phyloP scores from a whole-genome alignment of 345 rosid genomes.

The Acer saccharum region DNA sequence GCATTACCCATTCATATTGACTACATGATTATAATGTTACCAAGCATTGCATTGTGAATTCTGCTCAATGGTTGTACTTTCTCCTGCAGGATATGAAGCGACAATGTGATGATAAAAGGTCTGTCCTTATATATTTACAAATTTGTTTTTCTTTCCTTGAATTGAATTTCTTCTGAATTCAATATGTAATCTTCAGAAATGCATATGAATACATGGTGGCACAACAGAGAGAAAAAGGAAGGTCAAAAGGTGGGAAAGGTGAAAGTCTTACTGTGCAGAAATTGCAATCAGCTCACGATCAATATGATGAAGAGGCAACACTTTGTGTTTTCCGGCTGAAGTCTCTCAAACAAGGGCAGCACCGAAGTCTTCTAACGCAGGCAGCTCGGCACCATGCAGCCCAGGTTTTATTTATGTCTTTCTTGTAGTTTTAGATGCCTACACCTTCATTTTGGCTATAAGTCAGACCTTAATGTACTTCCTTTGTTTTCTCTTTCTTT shows the following conservation, averaged over 20 bases:
- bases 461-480: slow-evolving; percentile 14
- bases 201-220: slow-evolving; percentile 72
- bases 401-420: slow-evolving; percentile 58
- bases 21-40: not conserved
- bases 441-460: not conserved
- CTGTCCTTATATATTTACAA: slow-evolving; percentile 18
- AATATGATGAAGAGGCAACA: slow-evolving; percentile 82
- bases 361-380: slow-evolving; percentile 90
- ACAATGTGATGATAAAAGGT: slow-evolving; percentile 98
- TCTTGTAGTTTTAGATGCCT: slow-evolving; percentile 10
- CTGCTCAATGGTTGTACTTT: slow-evolving; percentile 25
- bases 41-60: slow-evolving; percentile 4
- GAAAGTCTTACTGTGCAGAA: slow-evolving; percentile 55
- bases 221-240: slow-evolving; percentile 85
- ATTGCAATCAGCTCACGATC: slow-evolving; percentile 71
- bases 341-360: slow-evolving; percentile 92
- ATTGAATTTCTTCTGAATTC: slow-evolving; percentile 27
- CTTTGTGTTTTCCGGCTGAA: slow-evolving; percentile 83
- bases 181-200: slow-evolving; percentile 51
- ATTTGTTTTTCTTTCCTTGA: slow-evolving; percentile 19
- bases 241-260: slow-evolving; percentile 70
- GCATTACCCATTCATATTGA: not conserved
- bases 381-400: slow-evolving; percentile 97
- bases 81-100: slow-evolving; percentile 92
- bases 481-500: slow-evolving; percentile 13